Base-by-base conservation (phyloP, 75 land plant species). In the Sequoia sempervirens region DNA sequence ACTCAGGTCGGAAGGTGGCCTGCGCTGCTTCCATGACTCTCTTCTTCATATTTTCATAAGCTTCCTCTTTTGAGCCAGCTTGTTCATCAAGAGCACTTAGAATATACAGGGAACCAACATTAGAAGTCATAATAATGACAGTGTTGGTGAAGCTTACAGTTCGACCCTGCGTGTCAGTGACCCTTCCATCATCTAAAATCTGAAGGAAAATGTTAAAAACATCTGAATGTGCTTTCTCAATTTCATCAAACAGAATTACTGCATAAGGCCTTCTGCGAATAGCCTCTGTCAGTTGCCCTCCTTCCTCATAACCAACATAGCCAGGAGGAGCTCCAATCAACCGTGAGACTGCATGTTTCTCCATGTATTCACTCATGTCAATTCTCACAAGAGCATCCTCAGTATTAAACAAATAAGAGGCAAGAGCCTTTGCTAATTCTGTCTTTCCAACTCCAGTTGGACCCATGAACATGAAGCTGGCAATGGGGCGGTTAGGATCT, bases 371-470 rank as follows among this genome's bases (percentile, higher is more conserved):
- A 87, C 94, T 93, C 99, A 96, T 96, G 74, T 96, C 99, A 43
- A 95, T 90, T 37, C 96, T 82, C 38, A 95, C 86, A 86, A 95
- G 91, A 41, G 95, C 95, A 81, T 95, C 88, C 81, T 95, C 96
- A 3, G 95, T 90, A 28, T 93, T 90, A 84, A 95, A 95, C 50
- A 93, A 90, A 80, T 91, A 91, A 96, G 97, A 97, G 40, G 99
- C 99, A 76, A 98, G 82, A 84, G 99, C 95, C 91, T 96, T 98
- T 30, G 99, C 87, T 45, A 98, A 90, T 84, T 96, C 99, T 45
- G 99, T 94, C 86, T 98, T 98, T 14, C 99, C 99, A 75, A 96
- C 98, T 73, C 99, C 99, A 64, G 99, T 97, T 26, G 99, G 99
- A 69, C 99, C 99, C 90, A 95, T 96, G 84, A 97, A 97, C 32